Base-by-base conservation (phyloP, 2,329 filamentous ascomycete genomes). In the Sclerotinia minor region DNA sequence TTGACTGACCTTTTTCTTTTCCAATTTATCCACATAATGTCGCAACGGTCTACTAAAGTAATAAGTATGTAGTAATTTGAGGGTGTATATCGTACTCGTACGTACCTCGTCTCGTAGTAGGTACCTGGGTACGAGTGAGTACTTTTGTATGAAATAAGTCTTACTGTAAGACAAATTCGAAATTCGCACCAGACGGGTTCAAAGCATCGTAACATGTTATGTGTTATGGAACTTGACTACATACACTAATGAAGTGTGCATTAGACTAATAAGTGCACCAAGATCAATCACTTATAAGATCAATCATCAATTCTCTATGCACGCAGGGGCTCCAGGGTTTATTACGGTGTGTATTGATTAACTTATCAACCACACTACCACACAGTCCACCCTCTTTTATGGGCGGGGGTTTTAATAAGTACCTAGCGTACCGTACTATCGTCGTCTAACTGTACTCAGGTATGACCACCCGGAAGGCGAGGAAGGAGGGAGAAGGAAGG, bases 141-240 rank as follows among this genome's bases (percentile, higher is more conserved):
- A 29, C 29, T 29, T 29, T n/a, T n/a, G n/a, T n/a, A n/a, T 32
- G 32, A 1, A 4, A 32, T 32, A 32, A 32, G 32, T 32, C 32
- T 32, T 32, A 32, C 32, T 32, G 19, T n/a, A 32, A 47, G 29
- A 26, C 11, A 24, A 21, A 11, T 47, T 45, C 17, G 50, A 24
- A 21, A 11, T 47, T 45, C 17, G 50, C 24, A 65, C 53, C 52
- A 57, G 50, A 55, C 49, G 32, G 47, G 60, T 55, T 57, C 52
- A 29, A 29, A 57, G 52, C 63, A 65, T 57, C n/a, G 49, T 45
- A 54, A n/a, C 21, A n/a, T 26, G 24, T 26, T 26, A 21, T 29
- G 19, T 26, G 24, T 26, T 26, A 21, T 29, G 19, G 26, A 45
- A n/a, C n/a, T n/a, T n/a, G n/a, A n/a, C n/a, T n/a, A n/a, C n/a